Percentiles rank a stretch among this genome's conserved stretches.
Conservation (phyloP, 2,329 filamentous ascomycete genomes). For the Colletotrichum sidae region DNA sequence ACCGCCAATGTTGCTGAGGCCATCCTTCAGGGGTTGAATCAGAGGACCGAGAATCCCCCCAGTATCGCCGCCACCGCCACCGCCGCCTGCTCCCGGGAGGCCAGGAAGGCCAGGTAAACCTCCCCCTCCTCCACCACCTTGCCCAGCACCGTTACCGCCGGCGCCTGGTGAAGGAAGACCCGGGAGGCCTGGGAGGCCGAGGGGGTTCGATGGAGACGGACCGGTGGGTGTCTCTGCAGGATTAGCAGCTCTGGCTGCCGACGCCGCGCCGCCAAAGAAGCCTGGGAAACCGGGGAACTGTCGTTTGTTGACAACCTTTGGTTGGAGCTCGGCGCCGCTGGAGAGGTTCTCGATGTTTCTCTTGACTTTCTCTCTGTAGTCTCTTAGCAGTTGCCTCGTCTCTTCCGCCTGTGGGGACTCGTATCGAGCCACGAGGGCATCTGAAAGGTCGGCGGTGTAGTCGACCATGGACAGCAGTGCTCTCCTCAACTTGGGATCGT, state of each 20-base stretch:
- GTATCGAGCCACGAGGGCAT: conserved; percentile 21
- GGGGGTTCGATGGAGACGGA: not conserved
- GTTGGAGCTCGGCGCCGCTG: not conserved
- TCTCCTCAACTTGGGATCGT: conserved; percentile 29
- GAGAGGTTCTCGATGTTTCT: conserved; percentile 15
- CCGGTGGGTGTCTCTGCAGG: not conserved
- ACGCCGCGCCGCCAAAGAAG: conserved; percentile 3
- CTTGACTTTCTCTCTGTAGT: conserved; percentile 26
- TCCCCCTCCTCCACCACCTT: not conserved
- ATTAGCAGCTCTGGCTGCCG: not conserved
- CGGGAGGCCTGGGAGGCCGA: conserved; percentile 11
- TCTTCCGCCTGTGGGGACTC: conserved; percentile 28
- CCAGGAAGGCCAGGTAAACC: conserved; percentile 9
- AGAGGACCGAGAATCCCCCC: conserved; percentile 25
- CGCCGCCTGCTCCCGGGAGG: conserved; percentile 4
- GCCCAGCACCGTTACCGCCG: not conserved
- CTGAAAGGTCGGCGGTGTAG: conserved; percentile 33
- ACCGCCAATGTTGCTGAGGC: conserved; percentile 32
- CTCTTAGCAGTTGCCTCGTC: conserved; percentile 27
- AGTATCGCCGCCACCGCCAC: not conserved
- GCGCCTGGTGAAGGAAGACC: not conserved
- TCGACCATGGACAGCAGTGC: conserved; percentile 37
- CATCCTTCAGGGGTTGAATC: conserved; percentile 31
- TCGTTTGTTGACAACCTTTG: conserved; percentile 7
- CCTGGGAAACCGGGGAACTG: conserved; percentile 12